Base-by-base conservation (phyloP, 2,329 filamentous ascomycete species). In the Alternaria infectoria region DNA sequence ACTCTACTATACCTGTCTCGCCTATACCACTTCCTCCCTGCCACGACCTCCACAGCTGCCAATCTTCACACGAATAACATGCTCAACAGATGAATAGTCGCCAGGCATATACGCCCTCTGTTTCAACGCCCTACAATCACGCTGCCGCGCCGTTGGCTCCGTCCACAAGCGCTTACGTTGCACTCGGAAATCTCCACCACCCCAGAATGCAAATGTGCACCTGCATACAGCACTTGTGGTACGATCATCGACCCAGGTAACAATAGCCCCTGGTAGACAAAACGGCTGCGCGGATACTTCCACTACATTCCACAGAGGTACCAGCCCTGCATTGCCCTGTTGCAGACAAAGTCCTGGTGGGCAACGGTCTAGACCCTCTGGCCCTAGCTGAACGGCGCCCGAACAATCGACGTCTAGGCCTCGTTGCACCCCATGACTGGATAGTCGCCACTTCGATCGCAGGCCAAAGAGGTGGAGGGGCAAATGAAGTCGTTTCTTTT, bases 161-260 rank as follows among this genome's bases (percentile, higher is more conserved):
- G 50, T 26, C 54, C 17, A 44, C 50, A n/a, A 59, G 44, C 25
- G 54, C 58, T 52, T 52, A 50, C 17, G 28, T 49, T 55, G 46
- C 46, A 23, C 47, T 32, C 26, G 43, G 50, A 55, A 46, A 36
- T 21, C 36, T 52, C 26, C 50, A 47, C 25, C 50, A 17, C 57
- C 45, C 54, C n/a, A 49, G 46, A 12, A 58, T 40, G 44, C 54
- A 32, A 10, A 46, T 23, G 30, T 44, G 43, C 43, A 49, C 62
- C 58, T 56, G 62, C 58, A 64, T 57, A 50, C 21, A 57, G 36
- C 15, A n/a, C 32, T n/a, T 45, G 32, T 56, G 32, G 26, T 7
- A 28, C 43, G 10, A 44, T 30, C 1, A 25, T 59, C 49, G 36
- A n/a, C 49, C 28, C 47, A 51, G 47, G 3, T 11, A 36, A 46